These are phyloP conservation scores for Cladosporium halotolerans DNA, from an alignment of 2,329 filamentous ascomycete species.

Conservation along the genomic window DNA sequence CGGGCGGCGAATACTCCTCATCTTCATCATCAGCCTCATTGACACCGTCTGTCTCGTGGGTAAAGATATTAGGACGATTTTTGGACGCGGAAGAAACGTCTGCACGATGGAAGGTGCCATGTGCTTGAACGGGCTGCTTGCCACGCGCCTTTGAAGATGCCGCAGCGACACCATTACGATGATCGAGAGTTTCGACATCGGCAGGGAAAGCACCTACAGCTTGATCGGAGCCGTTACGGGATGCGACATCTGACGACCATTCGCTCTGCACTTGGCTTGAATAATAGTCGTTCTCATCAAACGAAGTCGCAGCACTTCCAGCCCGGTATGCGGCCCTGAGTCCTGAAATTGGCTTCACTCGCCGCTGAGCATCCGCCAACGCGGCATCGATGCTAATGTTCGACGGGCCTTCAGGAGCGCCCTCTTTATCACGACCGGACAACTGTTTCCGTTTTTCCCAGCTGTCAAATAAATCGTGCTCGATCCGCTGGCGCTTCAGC, in stretches of 20 bases:
- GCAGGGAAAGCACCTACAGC: constrained; percentile 33
- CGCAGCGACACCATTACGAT: not conserved
- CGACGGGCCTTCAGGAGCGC: constrained; percentile 41
- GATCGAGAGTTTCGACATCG: constrained; percentile 20
- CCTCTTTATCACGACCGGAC: constrained; percentile 44
- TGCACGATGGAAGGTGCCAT: not conserved
- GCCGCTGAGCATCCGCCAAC: constrained; percentile 57
- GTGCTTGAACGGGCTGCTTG: constrained; percentile 17
- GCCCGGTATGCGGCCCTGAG: constrained; percentile 52
- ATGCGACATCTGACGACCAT: constrained; percentile 53
- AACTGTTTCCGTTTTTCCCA: constrained; percentile 56
- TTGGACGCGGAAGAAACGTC: constrained; percentile 9
- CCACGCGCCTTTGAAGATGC: constrained; percentile 12
- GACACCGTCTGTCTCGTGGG: constrained; percentile 16
- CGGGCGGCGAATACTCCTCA: constrained; percentile 30
- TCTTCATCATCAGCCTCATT: constrained; percentile 25
- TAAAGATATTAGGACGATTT: constrained; percentile 10
- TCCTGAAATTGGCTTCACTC: constrained; percentile 64
- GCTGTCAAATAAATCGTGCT: constrained; percentile 70
- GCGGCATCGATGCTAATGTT: constrained; percentile 38
- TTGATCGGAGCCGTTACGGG: constrained; percentile 39
- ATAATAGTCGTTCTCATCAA: constrained; percentile 93
- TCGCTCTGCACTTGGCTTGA: constrained; percentile 76
- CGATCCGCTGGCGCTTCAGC: constrained; percentile 73
- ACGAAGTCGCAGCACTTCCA: constrained; percentile 57